These are phyloP conservation scores for Diaporthe longicolla DNA, from an alignment of 2,329 filamentous ascomycete species.

Conservation along the genomic window DNA sequence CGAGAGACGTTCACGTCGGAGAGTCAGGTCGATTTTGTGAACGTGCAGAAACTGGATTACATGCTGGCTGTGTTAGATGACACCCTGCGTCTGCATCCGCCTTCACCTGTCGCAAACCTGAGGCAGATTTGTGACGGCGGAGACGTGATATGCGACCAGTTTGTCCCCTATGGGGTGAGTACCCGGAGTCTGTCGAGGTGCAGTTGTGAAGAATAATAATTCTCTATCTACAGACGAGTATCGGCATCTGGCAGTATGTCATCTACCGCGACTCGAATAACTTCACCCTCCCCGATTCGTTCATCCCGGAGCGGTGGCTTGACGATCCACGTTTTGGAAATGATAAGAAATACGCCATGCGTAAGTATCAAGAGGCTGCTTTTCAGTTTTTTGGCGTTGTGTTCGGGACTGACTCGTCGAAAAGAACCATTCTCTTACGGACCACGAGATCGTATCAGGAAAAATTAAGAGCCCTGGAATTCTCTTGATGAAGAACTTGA, in stretches of 20 bases:
- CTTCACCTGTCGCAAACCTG: slow-evolving; percentile 40
- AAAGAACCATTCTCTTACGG: slow-evolving; percentile 55
- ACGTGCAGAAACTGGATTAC: slow-evolving; percentile 51
- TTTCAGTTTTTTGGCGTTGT: too few species aligned
- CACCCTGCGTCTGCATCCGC: slow-evolving; percentile 56
- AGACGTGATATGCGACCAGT: slow-evolving; percentile 41
- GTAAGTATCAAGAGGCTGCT: too few species aligned
- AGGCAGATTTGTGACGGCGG: slow-evolving; percentile 42
- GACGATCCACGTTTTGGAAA: slow-evolving; percentile 44
- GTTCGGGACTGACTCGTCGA: too few species aligned
- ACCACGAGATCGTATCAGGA: slow-evolving; percentile 58
- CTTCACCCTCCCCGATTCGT: slow-evolving; percentile 52
- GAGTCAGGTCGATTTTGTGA: slow-evolving; percentile 55
- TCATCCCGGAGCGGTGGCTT: slow-evolving; percentile 42
- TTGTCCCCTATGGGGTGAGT: slow-evolving; percentile 38
- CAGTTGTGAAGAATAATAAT: background rate
- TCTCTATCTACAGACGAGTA: slow-evolving; percentile 43
- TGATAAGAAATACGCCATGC: slow-evolving; percentile 48
- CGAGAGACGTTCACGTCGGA: slow-evolving; percentile 52
- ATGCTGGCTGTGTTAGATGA: slow-evolving; percentile 57
- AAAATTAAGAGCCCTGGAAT: slow-evolving; percentile 46
- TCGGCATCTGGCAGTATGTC: slow-evolving; percentile 52
- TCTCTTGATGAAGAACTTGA: too few species aligned
- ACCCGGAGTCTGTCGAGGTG: background rate
- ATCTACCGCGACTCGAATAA: slow-evolving; percentile 51